Evolutionary conservation across 140 eudicot genomes (phyloP).

Genomic region (Artemisia princeps): DNA sequence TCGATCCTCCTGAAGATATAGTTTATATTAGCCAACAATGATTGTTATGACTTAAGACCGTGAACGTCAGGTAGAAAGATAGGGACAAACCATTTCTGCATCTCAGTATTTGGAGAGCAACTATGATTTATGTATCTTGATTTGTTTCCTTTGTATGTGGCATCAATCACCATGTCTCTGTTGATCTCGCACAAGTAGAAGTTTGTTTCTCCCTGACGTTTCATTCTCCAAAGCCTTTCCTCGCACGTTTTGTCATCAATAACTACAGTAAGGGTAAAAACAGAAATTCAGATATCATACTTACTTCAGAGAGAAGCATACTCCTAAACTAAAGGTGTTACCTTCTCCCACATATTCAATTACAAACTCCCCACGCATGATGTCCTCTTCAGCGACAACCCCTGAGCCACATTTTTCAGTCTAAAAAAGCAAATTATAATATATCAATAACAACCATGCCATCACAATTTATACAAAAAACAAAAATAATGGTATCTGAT

Average conservation of each 20-base stretch:
- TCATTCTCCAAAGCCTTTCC: slow-evolving; percentile 92
- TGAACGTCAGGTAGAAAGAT: slow-evolving; percentile 23
- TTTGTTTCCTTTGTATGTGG: slow-evolving; percentile 86
- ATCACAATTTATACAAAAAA: neutral
- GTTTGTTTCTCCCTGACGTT: slow-evolving; percentile 78
- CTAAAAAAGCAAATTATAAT: slow-evolving; percentile 35
- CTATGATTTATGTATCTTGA: slow-evolving; percentile 97
- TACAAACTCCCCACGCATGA: slow-evolving; percentile 75
- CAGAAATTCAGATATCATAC: neutral
- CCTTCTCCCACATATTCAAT: slow-evolving; percentile 99
- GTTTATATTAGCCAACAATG: slow-evolving; percentile 14
- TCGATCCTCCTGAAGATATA: slow-evolving; percentile 61
- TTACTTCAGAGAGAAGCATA: slow-evolving; percentile 13
- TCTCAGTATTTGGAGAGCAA: slow-evolving; percentile 94
- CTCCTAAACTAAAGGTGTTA: slow-evolving; percentile 18
- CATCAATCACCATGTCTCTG: slow-evolving; percentile 98
- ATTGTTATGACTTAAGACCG: neutral
- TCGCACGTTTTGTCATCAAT: slow-evolving; percentile 95
- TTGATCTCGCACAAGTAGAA: slow-evolving; percentile 92
- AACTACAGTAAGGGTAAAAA: slow-evolving; percentile 45
- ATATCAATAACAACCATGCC: slow-evolving; percentile 2
- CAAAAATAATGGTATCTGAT: neutral
- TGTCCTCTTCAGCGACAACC: slow-evolving; percentile 88
- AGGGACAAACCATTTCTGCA: slow-evolving; percentile 81
- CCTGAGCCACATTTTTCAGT: slow-evolving; percentile 98